phyloP scores from a whole-genome alignment of 805 yeast genomes.

The Kazachstania psychrophila region DNA sequence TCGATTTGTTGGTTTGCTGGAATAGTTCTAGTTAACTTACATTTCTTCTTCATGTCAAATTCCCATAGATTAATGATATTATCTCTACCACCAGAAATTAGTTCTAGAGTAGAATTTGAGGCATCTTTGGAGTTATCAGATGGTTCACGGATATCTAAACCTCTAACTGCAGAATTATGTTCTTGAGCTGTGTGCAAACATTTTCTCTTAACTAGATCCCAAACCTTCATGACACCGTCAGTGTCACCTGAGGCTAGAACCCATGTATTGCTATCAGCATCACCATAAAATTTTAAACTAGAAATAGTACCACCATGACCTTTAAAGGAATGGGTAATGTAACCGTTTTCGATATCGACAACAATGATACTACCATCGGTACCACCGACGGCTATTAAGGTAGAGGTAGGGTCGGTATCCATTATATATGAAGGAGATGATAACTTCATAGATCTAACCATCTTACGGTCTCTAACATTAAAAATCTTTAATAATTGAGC shows the following conservation, averaged over 20 bases:
- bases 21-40: constrained; percentile 53
- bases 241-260: constrained; percentile 65
- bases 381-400: constrained; percentile 86
- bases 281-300: constrained; percentile 66
- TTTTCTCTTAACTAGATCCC: constrained; percentile 65
- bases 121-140: constrained; percentile 8
- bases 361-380: constrained; percentile 89
- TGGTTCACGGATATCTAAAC: constrained; percentile 48
- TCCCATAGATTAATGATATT: constrained; percentile 45
- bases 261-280: constrained; percentile 63
- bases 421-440: constrained; percentile 78
- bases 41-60: constrained; percentile 44
- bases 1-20: constrained; percentile 70
- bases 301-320: constrained; percentile 92
- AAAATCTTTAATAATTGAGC: constrained; percentile 73
- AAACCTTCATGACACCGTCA: constrained; percentile 44
- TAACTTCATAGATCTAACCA: constrained; percentile 47
- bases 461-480: constrained; percentile 25
- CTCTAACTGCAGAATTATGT: constrained; percentile 81
- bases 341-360: constrained; percentile 86
- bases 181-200: constrained; percentile 55
- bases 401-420: constrained; percentile 68
- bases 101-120: constrained; percentile 34
- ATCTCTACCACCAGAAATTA: constrained; percentile 87
- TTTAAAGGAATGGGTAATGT: constrained; percentile 77